Evolutionary conservation across 164 flowering plant genomes (phyloP).

Genomic region (Vitis rupestris): DNA sequence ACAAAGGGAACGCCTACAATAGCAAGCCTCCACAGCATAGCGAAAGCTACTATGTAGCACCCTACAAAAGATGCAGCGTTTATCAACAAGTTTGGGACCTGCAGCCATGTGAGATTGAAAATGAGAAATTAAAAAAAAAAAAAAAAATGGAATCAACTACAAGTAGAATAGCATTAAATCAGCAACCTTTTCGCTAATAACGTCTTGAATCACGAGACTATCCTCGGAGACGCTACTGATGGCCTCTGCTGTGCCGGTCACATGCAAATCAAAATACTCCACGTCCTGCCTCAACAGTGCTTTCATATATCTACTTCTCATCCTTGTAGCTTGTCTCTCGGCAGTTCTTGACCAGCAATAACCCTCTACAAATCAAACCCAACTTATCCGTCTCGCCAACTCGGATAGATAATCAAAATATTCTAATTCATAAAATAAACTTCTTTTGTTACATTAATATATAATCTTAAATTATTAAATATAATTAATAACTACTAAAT

Average conservation of each 20-base stretch:
- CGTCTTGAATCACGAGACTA: constrained; percentile 24
- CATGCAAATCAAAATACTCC: constrained; percentile 21
- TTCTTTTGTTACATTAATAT: background rate
- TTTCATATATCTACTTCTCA: constrained; percentile 21
- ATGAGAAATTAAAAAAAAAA: too few relatives aligned
- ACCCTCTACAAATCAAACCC: constrained; percentile 10
- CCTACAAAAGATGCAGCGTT: constrained; percentile 56
- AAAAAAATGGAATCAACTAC: too few relatives aligned
- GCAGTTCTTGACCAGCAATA: constrained; percentile 23
- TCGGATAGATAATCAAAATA: background rate
- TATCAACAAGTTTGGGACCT: constrained; percentile 84
- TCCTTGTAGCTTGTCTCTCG: constrained; percentile 20
- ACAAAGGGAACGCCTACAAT: constrained; percentile 68
- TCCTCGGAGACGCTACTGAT: constrained; percentile 23
- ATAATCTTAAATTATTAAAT: too few relatives aligned
- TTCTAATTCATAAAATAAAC: background rate
- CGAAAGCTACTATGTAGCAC: constrained; percentile 51
- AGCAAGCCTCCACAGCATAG: constrained; percentile 71
- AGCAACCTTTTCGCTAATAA: constrained; percentile 20
- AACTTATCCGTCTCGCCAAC: too few relatives aligned
- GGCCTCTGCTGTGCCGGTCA: constrained; percentile 18
- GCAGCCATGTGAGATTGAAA: background rate
- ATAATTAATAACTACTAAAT: too few relatives aligned
- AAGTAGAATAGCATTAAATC: background rate
- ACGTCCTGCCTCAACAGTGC: constrained; percentile 29